phyloP scores from a whole-genome alignment of 169 alveolate genomes.

The Perkinsus olseni region DNA sequence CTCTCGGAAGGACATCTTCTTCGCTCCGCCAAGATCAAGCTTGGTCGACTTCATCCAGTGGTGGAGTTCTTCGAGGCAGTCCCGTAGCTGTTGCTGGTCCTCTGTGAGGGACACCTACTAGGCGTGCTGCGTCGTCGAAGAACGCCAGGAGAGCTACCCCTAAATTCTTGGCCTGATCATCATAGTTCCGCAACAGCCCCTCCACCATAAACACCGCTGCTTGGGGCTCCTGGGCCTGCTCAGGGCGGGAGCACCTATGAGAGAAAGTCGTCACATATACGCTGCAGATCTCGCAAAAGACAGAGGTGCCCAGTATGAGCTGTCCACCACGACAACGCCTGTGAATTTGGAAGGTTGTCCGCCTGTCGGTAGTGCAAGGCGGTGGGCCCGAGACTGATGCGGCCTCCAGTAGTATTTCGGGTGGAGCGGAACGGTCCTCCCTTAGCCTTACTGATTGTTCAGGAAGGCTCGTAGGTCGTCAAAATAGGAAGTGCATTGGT shows the following conservation, averaged over 20 bases:
- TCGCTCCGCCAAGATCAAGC: background rate
- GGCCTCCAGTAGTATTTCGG: no score
- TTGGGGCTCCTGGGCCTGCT: background rate
- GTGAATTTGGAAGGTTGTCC: no score
- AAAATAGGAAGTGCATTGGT: background rate
- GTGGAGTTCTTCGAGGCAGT: background rate
- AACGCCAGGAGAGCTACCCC: background rate
- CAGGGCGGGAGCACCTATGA: background rate
- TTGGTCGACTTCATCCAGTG: background rate
- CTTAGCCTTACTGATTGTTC: background rate
- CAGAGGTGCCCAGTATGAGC: no score
- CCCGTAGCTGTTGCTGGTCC: background rate
- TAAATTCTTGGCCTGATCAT: background rate
- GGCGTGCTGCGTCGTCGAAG: background rate
- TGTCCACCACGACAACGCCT: no score
- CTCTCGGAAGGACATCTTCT: background rate
- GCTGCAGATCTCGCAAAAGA: no score
- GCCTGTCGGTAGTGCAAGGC: no score
- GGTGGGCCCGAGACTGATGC: no score
- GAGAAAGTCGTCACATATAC: background rate
- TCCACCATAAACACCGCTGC: background rate
- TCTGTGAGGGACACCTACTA: background rate
- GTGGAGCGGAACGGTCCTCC: background rate
- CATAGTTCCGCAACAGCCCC: background rate
- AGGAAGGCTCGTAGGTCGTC: background rate